Conservation (phyloP, 805 yeast species). For the Candida corydali region DNA sequence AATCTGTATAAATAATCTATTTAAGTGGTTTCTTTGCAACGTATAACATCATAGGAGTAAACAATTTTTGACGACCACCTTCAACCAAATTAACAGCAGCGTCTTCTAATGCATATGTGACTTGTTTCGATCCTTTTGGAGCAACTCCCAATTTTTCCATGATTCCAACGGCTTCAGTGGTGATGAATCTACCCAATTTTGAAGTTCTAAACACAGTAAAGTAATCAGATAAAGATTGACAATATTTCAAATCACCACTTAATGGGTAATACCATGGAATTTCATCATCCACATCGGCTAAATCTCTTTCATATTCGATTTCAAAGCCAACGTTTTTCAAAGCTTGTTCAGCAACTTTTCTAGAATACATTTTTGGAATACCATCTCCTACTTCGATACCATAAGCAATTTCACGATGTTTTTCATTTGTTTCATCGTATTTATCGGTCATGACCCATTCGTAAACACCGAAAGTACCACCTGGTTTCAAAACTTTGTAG, state of each 20-base stretch:
- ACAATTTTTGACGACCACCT: conserved; percentile 85
- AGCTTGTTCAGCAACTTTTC: conserved; percentile 84
- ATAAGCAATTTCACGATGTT: conserved; percentile 91
- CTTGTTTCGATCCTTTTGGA: conserved; percentile 85
- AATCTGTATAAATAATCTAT: not conserved
- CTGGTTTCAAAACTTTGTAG: conserved; percentile 93
- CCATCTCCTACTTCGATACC: conserved; percentile 99
- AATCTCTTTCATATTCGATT: conserved; percentile 67
- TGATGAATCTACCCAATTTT: conserved; percentile 75
- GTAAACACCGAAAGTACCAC: conserved; percentile 96
- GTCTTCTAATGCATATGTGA: conserved; percentile 89
- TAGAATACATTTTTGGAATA: conserved; percentile 92
- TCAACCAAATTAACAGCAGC: conserved; percentile 94
- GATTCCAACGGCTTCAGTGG: conserved; percentile 74
- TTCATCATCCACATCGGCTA: conserved; percentile 77
- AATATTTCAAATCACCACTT: conserved; percentile 88
- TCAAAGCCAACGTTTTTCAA: conserved; percentile 84
- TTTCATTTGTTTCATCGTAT: conserved; percentile 81
- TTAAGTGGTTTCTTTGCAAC: conserved; percentile 73
- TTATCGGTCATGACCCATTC: conserved; percentile 99
- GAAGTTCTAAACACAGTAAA: conserved; percentile 88
- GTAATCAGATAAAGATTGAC: conserved; percentile 73
- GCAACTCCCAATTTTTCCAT: conserved; percentile 85
- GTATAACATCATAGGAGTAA: conserved; percentile 97
- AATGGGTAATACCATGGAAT: conserved; percentile 98